Evolutionary conservation across 306 rosid species (phyloP).

Genomic region (Casuarina equisetifolia): DNA sequence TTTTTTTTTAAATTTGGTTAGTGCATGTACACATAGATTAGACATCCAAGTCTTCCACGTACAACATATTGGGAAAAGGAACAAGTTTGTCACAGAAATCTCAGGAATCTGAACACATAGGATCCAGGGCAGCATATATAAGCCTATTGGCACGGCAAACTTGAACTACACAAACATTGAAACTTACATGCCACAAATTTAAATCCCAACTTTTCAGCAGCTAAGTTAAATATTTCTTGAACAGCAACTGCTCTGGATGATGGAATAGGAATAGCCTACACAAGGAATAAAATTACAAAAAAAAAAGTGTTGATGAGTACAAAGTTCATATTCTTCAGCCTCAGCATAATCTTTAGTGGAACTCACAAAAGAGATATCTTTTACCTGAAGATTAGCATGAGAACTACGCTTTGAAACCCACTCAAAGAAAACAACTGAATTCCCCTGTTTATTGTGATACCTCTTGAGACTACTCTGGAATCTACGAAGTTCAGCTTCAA

Average conservation of each 20-base stretch:
- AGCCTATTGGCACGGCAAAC: not conserved
- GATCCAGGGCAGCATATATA: slow-evolving; percentile 11
- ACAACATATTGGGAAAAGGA: not conserved
- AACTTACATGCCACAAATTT: slow-evolving; percentile 58
- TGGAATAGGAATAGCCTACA: slow-evolving; percentile 83
- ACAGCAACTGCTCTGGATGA: slow-evolving; percentile 61
- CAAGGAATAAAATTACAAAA: slow-evolving; percentile 22
- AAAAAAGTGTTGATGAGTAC: not conserved
- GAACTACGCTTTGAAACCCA: slow-evolving; percentile 73
- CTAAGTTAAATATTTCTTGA: slow-evolving; percentile 75
- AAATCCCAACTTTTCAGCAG: slow-evolving; percentile 82
- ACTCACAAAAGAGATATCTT: slow-evolving; percentile 12
- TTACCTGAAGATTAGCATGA: slow-evolving; percentile 99
- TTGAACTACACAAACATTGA: slow-evolving; percentile 7
- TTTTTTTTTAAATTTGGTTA: not conserved
- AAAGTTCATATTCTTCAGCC: slow-evolving; percentile 20
- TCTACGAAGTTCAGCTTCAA: slow-evolving; percentile 57
- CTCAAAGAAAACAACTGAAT: slow-evolving; percentile 86
- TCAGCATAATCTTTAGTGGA: not conserved
- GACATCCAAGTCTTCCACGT: not conserved
- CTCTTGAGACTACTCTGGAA: slow-evolving; percentile 68
- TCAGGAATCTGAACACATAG: slow-evolving; percentile 9
- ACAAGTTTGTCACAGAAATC: slow-evolving; percentile 23
- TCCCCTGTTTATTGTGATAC: slow-evolving; percentile 61
- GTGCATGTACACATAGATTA: not conserved